Conservation (phyloP, 177 flowering plant species). For the Vitis hybrid region DNA sequence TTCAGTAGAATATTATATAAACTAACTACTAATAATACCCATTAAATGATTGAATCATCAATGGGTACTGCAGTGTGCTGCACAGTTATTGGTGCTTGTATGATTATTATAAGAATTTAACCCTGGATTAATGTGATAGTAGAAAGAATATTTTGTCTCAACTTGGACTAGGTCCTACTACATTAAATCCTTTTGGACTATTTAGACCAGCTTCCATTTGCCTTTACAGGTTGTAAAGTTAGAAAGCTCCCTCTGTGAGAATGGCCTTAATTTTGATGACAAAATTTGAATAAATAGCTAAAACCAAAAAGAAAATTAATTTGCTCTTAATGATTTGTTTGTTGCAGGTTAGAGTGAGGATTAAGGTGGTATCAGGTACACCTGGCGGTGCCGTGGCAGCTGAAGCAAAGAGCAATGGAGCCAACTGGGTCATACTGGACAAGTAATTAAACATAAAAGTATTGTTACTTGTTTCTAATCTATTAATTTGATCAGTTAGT, state of each 20-base stretch:
- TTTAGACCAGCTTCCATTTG: too few relatives aligned
- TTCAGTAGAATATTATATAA: too few relatives aligned
- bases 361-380: slow-evolving; percentile 64
- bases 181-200: not conserved
- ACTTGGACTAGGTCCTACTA: not conserved
- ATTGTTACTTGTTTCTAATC: slow-evolving; percentile 39
- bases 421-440: slow-evolving; percentile 95
- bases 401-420: slow-evolving; percentile 66
- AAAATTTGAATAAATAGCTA: too few relatives aligned
- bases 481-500: slow-evolving; percentile 7
- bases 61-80: too few relatives aligned
- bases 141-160: not conserved
- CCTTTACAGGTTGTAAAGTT: too few relatives aligned
- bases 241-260: too few relatives aligned
- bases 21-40: too few relatives aligned
- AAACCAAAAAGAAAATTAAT: not conserved
- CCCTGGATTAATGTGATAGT: not conserved
- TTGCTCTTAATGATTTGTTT: slow-evolving; percentile 1
- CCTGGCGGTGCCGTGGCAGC: slow-evolving; percentile 62
- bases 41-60: not conserved
- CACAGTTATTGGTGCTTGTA: too few relatives aligned
- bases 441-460: slow-evolving; percentile 68
- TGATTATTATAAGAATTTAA: not conserved
- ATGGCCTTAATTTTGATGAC: too few relatives aligned
- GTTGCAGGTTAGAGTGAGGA: slow-evolving; percentile 71